Base-by-base conservation (phyloP, 2,329 filamentous ascomycete species). In the Neofusicoccum sp. region DNA sequence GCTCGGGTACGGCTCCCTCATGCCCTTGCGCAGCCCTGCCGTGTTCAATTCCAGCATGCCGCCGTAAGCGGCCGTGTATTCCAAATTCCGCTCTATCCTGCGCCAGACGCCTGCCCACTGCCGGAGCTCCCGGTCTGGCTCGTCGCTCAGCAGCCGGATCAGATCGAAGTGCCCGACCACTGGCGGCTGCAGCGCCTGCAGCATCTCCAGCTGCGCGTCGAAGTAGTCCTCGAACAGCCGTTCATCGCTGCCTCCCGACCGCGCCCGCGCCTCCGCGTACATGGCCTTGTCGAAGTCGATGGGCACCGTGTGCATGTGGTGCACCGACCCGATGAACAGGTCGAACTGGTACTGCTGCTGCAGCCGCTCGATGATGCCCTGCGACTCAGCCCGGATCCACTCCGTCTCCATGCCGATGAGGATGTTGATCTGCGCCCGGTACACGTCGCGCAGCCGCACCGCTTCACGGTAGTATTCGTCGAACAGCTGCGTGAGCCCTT, bases 141-240 rank as follows among this genome's bases (percentile, higher is more conserved):
- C 81, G 61, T 86, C 83, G 67, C 89, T 92, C 72, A 95, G 82
- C 64, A 99, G 78, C 11, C 93, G 82, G 59, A 98, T 89, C 20
- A 99, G 84, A 76, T 99, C 95, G 72, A 99, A 96, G 76, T 99
- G 95, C 0, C 93, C 95, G 3, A 99, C 88, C 11, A 99, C 82
- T 6, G 85, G 84, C 33, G 95, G 95, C 66, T 79, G 79, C 65
- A 96, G 75, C 6, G 83, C 80, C 58, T 76, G 75, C 48, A 99
- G 80, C 93, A 99, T 96, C 20, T 86, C 85, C 63, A 84, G 82
- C 78, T 98, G 95, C 66, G 87, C 80, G 73, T 98, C 93, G 72
- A 96, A 98, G 78, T 97, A 99, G 65, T 86, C 85, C 70, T 86
- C 86, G 69, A 88, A 93, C 24, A 97, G 79, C n/a, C 63, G 66